Conservation (phyloP, 2,329 filamentous ascomycete species). For the Akanthomyces muscarius region DNA sequence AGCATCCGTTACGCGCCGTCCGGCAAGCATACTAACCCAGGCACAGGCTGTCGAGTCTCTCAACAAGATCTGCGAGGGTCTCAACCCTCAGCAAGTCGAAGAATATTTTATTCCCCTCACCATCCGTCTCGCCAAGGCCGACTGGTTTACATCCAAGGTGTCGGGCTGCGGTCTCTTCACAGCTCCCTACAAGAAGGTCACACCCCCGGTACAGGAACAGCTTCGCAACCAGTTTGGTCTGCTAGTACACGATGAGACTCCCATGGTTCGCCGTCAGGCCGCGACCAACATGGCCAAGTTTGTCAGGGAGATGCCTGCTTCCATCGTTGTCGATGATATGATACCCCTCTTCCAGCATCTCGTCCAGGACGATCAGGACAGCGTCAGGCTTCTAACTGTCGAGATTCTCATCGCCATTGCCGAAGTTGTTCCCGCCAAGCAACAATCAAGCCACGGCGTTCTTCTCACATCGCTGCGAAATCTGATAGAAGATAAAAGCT, state of each 20-base stretch:
- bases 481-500: constrained; percentile 98
- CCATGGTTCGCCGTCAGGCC: constrained; percentile 96
- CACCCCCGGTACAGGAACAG: constrained; percentile 80
- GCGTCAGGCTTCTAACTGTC: constrained; percentile 90
- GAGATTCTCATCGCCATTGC: constrained; percentile 95
- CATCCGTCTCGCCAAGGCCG: constrained; percentile 93
- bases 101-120: constrained; percentile 96
- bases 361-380: constrained; percentile 94
- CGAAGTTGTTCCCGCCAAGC: constrained; percentile 95
- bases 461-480: constrained; percentile 84
- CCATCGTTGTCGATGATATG: constrained; percentile 95
- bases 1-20: neutral
- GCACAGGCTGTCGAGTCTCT: constrained; percentile 90
- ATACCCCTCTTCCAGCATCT: constrained; percentile 98
- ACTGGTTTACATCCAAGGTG: constrained; percentile 99
- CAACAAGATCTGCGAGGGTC: constrained; percentile 96
- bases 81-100: constrained; percentile 90
- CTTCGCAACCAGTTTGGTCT: constrained; percentile 88
- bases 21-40: constrained; percentile 1
- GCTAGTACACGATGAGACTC: constrained; percentile 96
- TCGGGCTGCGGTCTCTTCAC: constrained; percentile 95
- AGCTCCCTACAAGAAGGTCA: constrained; percentile 87
- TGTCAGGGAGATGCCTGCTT: constrained; percentile 90
- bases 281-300: constrained; percentile 97
- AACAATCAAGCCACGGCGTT: constrained; percentile 93